Conservation (phyloP, 768 basidiomycete species). For the Gymnopilus junonius region DNA sequence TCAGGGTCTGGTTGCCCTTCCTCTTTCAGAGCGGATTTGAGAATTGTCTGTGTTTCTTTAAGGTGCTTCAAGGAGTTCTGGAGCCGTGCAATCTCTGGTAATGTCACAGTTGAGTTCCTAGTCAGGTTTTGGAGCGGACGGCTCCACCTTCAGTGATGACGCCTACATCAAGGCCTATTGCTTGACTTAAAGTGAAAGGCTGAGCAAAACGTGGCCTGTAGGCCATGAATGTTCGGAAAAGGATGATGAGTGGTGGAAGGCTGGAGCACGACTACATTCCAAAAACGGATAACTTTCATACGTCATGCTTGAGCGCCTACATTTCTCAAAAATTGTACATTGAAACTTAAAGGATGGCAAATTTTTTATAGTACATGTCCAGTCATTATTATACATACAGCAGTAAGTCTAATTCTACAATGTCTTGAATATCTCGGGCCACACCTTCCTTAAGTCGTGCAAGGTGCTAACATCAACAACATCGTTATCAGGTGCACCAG, state of each 20-base stretch:
- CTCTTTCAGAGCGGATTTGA: slow-evolving; percentile 51
- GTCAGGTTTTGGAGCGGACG: background rate
- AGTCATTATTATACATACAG: background rate
- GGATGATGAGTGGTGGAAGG: too few species aligned
- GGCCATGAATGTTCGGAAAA: slow-evolving; percentile 48
- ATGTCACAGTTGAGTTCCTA: background rate
- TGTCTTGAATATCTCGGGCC: slow-evolving; percentile 74
- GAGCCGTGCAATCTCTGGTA: slow-evolving; percentile 74
- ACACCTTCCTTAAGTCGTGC: slow-evolving; percentile 70
- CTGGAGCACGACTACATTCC: too few species aligned
- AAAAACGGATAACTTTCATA: background rate
- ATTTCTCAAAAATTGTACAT: too few species aligned
- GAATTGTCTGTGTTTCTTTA: slow-evolving; percentile 59
- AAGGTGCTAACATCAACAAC: slow-evolving; percentile 59
- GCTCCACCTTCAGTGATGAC: slow-evolving; percentile 72
- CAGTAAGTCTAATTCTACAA: background rate
- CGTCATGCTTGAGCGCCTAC: too few species aligned
- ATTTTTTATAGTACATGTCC: background rate
- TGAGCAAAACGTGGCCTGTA: slow-evolving; percentile 70
- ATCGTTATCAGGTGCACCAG: slow-evolving; percentile 41
- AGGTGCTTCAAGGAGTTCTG: slow-evolving; percentile 72
- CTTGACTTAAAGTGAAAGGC: slow-evolving; percentile 75
- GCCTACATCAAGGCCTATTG: slow-evolving; percentile 63
- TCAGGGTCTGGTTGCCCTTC: slow-evolving; percentile 55
- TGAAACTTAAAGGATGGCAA: background rate